Base-by-base conservation (phyloP, 345 rosid genomes). In the Acer yangbiense region DNA sequence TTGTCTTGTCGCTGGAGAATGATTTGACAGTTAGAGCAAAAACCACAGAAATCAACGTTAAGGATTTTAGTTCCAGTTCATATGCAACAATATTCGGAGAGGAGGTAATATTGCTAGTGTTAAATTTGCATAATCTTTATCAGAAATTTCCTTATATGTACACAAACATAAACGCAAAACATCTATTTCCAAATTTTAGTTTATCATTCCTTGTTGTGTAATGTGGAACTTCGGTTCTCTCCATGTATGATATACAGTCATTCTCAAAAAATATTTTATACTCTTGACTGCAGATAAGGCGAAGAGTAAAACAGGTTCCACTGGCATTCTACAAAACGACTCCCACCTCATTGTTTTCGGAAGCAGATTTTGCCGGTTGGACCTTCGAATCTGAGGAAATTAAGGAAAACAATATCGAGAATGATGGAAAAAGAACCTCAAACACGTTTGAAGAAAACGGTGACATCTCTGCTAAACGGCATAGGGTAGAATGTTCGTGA, bases 301-400 rank as follows among this genome's bases (percentile, higher is more conserved):
- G 98, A 84, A 90, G 97, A 74, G 93, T 96, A 18, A 96, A 96
- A 78, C 97, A 96, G 83, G 97, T 94, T 35, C 97, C 99, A 6
- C 80, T 92, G 83, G 97, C 97, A 6, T 90, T 91, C 80, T 92
- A 92, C 78, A 91, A 82, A 76, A 61, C 85, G 58, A 83, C 83
- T 6, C 96, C 98, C 13, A 72, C 94, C 12, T 83, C 83, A 27
- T 80, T 95, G 86, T 95, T 95, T 81, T 83, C 89, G 0, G 94
- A 91, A 20, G 80, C 93, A 6, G 96, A 95, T 73, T 93, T 91
- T 81, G 74, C 88, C 2, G 94, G 99, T 8, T 96, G 99, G 98
- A 84, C 94, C 4, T 96, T 94, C 83, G 78, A 82, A 46, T 60
- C 46, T 1, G 82, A 84, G 44, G 82, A 81, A 32, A 63, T 55